These are phyloP conservation scores for Chaetomium strumarium DNA, from an alignment of 2,329 filamentous ascomycete species.

Conservation along the genomic window DNA sequence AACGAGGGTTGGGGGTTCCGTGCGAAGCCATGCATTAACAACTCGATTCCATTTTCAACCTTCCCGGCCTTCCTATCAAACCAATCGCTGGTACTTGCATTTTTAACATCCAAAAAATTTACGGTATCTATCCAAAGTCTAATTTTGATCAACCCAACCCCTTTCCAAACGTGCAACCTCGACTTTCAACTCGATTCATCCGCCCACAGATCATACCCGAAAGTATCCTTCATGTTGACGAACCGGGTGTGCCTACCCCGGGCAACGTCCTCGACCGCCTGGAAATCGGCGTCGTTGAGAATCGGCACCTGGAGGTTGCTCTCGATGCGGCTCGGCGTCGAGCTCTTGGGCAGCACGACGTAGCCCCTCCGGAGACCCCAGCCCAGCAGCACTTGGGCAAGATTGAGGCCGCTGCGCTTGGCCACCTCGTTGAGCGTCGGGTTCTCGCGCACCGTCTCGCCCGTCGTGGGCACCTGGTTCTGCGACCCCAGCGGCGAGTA, in stretches of 20 bases:
- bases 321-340: conserved; percentile 58
- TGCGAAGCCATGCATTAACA: too few species aligned
- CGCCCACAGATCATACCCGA: conserved; percentile 67
- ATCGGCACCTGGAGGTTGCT: conserved; percentile 57
- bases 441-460: conserved; percentile 59
- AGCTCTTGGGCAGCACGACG: conserved; percentile 64
- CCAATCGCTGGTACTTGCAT: too few species aligned
- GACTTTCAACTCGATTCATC: neutral
- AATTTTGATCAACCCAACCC: too few species aligned
- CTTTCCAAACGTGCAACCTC: neutral
- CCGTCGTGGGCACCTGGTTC: conserved; percentile 62
- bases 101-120: too few species aligned
- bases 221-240: conserved; percentile 78
- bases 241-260: conserved; percentile 63
- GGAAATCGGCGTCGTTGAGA: conserved; percentile 51
- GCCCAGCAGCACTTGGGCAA: conserved; percentile 57
- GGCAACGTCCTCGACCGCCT: conserved; percentile 58
- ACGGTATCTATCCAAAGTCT: too few species aligned
- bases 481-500: conserved; percentile 55
- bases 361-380: conserved; percentile 64
- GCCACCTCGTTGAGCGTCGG: conserved; percentile 53
- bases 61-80: too few species aligned
- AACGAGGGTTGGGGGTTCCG: too few species aligned
- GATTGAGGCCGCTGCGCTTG: conserved; percentile 49
- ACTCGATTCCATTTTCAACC: too few species aligned